Evolutionary conservation across 257 asterid species (phyloP), one percentile per base, ranked within the genome.

Genomic region (Voacanga thouarsii): DNA sequence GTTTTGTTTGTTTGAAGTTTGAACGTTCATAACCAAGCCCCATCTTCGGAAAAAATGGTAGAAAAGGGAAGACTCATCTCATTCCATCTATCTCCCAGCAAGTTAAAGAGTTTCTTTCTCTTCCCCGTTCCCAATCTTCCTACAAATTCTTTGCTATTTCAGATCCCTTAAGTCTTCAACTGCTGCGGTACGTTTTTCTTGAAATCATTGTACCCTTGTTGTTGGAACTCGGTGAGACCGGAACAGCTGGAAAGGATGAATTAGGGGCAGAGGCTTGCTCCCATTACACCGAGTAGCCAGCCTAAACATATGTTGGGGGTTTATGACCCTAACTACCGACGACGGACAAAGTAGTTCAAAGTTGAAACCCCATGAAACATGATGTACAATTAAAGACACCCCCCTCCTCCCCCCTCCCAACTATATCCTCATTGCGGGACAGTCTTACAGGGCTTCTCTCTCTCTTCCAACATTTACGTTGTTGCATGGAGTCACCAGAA

Each of bases 401-500:
- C 44, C 59, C n/a, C 37, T 33, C 37, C 37, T 33, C 37, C 37
- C 76, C 50, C 50, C 12, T 12, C 73, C 15, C 2, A 9, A 10
- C 51, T 44, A 28, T 57, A 57, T 23, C 64, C 64, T 57, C 26
- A 26, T 24, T 61, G 26, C 2, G 37, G 26, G 19, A 24, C 39
- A 24, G n/a, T n/a, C 66, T 59, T 59, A 3, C 49, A 19, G 12
- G 30, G 28, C 26, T 21, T 37, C 70, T 72, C 75, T 77, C 45
- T 61, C 33, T 33, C 59, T 61, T 61, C 65, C 57, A n/a, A 76
- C 83, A 80, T 78, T 78, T 75, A 74, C 72, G 76, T 68, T 26
- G 59, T 67, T 81, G 79, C 79, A 81, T 77, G 83, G 77, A 71
- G 50, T 55, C 56, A 63, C 72, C 69, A 68, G 67, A 80, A 71